Conservation (phyloP, 257 asterid species). For the Capsicum rhomboideum region DNA sequence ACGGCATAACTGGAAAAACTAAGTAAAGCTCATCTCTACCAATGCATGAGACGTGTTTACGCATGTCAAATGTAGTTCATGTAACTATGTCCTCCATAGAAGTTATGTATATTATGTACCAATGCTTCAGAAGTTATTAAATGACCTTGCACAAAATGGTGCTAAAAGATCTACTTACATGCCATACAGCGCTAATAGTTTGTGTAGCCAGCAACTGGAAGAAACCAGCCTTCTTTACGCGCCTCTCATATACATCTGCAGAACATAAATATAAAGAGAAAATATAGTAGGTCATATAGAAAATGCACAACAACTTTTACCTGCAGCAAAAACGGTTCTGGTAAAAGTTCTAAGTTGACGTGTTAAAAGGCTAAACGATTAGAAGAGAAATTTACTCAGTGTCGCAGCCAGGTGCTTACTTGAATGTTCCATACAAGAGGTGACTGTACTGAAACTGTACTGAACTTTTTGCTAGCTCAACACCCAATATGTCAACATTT, state of each 20-base stretch:
- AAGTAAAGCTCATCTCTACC: neutral
- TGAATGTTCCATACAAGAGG: slow-evolving; percentile 98
- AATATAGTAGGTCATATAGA: neutral
- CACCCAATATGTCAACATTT: slow-evolving; percentile 85
- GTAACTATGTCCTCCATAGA: neutral
- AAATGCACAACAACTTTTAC: neutral
- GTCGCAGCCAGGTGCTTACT: slow-evolving; percentile 99
- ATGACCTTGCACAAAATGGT: neutral
- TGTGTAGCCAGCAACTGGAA: slow-evolving; percentile 91
- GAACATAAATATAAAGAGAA: neutral
- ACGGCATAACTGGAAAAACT: neutral
- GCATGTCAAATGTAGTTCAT: neutral
- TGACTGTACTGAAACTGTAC: too few relatives aligned
- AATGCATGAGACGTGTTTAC: neutral
- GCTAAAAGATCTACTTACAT: slow-evolving; percentile 42
- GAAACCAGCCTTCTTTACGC: slow-evolving; percentile 77
- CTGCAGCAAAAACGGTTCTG: neutral
- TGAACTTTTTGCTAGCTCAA: slow-evolving; percentile 85
- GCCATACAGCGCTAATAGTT: slow-evolving; percentile 97
- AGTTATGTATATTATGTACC: neutral
- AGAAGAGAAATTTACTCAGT: slow-evolving; percentile 50
- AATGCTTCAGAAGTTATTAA: neutral
- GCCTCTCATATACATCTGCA: slow-evolving; percentile 81
- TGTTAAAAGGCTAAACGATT: neutral
- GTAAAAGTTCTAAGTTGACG: neutral